These are phyloP conservation scores for Lichtheimia ramosa DNA, from an alignment of 371 early-diverging fungal genomes.

Conservation along the genomic window DNA sequence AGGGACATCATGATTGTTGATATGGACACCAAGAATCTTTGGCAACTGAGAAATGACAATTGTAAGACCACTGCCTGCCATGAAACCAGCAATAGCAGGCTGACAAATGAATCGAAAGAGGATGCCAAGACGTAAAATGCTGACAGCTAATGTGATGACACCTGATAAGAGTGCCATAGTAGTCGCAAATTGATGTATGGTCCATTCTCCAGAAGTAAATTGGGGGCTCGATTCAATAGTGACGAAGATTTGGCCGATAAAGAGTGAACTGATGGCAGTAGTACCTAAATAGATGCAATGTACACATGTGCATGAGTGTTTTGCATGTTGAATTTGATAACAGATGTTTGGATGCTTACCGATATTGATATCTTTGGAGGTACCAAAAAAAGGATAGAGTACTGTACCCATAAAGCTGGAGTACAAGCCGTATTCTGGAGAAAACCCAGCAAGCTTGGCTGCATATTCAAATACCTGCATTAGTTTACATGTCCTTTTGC, in stretches of 20 bases:
- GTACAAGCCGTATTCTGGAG: constrained; percentile 86
- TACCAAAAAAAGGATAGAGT: constrained; percentile 79
- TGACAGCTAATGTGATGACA: constrained; percentile 62
- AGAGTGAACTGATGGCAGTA: constrained; percentile 80
- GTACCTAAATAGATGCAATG: constrained; percentile 38
- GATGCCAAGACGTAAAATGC: constrained; percentile 76
- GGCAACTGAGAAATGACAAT: constrained; percentile 82
- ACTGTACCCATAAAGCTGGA: constrained; percentile 78
- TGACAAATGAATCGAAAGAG: constrained; percentile 83
- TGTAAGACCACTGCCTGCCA: constrained; percentile 72
- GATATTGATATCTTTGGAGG: constrained; percentile 84
- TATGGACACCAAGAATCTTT: constrained; percentile 70
- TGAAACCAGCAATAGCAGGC: constrained; percentile 75
- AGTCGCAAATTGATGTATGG: constrained; percentile 37
- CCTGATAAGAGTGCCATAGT: constrained; percentile 67
- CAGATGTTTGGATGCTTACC: constrained; percentile 42
- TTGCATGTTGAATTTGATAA: no score
- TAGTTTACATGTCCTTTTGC: no score
- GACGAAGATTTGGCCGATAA: constrained; percentile 67
- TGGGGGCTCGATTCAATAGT: constrained; percentile 41
- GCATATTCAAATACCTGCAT: constrained; percentile 1
- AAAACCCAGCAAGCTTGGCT: constrained; percentile 81
- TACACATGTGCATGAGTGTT: neutral
- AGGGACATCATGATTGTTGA: constrained; percentile 62
- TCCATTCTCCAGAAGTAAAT: constrained; percentile 36